Evolutionary conservation across 2,329 filamentous ascomycete genomes (phyloP), one percentile per base, ranked within the genome.

Genomic region (Aspergillus pseudoviridinutans): DNA sequence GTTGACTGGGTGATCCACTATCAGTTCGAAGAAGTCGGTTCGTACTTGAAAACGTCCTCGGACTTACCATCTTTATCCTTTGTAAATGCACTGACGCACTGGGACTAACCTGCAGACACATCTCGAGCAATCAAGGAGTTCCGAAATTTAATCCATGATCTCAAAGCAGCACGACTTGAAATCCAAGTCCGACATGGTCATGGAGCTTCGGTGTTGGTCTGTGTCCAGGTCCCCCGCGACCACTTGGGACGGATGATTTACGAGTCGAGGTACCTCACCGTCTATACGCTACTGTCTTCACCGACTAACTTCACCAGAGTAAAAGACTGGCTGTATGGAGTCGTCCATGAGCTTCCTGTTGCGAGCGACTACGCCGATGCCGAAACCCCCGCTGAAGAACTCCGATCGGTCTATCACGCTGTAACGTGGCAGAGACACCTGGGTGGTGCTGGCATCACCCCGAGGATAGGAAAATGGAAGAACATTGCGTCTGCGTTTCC

Each of bases 1-100:
- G 90, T 96, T 59, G 92, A 97, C 79, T 97, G 91, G 80, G 91
- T 96, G 57, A 83, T 97, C 61, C 84, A 87, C 69, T 96, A 90
- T 76, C 82, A 87, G 57, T 87, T 93, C 68, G 83, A 86, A 27
- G 79, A 84, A 49, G 82, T 85, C 56, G 85, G 90, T 89, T 79
- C 53, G 75, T 63, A 61, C n/a, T 22, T 41, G 25, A 7, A 7
- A 20, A 3, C 29, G 14, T 25, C 25, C 22, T 6, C 12, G 14
- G 3, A 38, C 14, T 3, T 17, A 25, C 25, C 25, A 35, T 35
- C 12, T 14, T 35, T 6, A 17, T 17, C 32, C 14, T 38, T 7
- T 38, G 32, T 17, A 14, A 38, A n/a, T 46, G 46, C 35, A 28
- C 49, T 32, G 10, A 52, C 49, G 58, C 47, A 56, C 50, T 53